Evolutionary conservation across 2,329 filamentous ascomycete genomes (phyloP).

Genomic region (Xylariaceae sp.): DNA sequence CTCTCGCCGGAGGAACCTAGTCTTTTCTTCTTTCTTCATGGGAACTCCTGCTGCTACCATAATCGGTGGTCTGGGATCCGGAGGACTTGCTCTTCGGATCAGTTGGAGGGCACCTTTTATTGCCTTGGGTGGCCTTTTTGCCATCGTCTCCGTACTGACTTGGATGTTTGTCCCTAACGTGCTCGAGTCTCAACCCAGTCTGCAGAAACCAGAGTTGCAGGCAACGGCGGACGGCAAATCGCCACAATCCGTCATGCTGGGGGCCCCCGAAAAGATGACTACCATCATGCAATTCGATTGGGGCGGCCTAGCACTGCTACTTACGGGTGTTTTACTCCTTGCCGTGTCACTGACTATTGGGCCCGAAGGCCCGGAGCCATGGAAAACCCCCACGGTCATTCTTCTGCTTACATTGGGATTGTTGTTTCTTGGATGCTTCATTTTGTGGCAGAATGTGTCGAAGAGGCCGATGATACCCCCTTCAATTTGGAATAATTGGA

Average conservation of each 20-base stretch:
- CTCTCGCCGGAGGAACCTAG: constrained; percentile 31
- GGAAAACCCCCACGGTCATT: constrained; percentile 33
- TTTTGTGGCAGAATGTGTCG: constrained; percentile 31
- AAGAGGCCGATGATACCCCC: constrained; percentile 31
- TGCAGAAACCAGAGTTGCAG: constrained; percentile 17
- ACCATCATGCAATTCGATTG: constrained; percentile 29
- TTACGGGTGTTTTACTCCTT: constrained; percentile 29
- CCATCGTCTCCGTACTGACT: constrained; percentile 23
- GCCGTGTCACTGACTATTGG: constrained; percentile 31
- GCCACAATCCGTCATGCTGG: constrained; percentile 21
- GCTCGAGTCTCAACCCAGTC: constrained; percentile 18
- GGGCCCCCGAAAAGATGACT: constrained; percentile 14
- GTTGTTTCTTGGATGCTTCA: constrained; percentile 29
- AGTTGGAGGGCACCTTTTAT: constrained; percentile 32
- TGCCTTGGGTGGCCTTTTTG: constrained; percentile 29
- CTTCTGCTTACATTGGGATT: constrained; percentile 29
- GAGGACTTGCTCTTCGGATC: constrained; percentile 26
- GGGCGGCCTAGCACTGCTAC: constrained; percentile 27
- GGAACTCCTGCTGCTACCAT: constrained; percentile 32
- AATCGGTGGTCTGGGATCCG: constrained; percentile 32
- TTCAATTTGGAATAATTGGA: constrained; percentile 28
- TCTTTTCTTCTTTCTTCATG: constrained; percentile 33
- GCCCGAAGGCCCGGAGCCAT: constrained; percentile 30
- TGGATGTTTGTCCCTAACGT: constrained; percentile 29
- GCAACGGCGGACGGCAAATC: constrained; percentile 19